phyloP scores from a whole-genome alignment of 805 yeast species.

The Yamadazyma sp. region DNA sequence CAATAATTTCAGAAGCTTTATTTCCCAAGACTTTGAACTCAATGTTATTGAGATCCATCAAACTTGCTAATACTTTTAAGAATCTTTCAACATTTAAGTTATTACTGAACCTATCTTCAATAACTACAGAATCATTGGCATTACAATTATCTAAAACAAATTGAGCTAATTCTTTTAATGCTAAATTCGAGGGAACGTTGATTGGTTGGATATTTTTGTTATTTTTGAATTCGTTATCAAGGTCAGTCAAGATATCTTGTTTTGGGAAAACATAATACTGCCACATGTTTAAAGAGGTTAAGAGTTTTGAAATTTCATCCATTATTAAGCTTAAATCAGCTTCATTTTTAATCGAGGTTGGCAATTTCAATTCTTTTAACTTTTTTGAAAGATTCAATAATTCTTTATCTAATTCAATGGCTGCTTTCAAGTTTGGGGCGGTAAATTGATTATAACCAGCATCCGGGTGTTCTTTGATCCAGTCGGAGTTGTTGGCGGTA shows the following conservation, averaged over 20 bases:
- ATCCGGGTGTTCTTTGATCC: constrained; percentile 87
- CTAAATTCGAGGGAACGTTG: constrained; percentile 42
- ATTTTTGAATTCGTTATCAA: constrained; percentile 37
- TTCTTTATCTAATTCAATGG: constrained; percentile 77
- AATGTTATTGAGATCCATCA: constrained; percentile 15
- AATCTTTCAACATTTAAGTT: constrained; percentile 49
- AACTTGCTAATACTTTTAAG: constrained; percentile 45
- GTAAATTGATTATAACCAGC: constrained; percentile 83
- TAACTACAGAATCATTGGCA: constrained; percentile 39
- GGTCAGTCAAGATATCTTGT: constrained; percentile 31
- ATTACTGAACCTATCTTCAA: constrained; percentile 53
- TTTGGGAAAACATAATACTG: constrained; percentile 79
- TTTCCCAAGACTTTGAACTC: constrained; percentile 24
- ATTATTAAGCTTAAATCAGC: constrained; percentile 59
- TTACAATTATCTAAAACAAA: constrained; percentile 45
- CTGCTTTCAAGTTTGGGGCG: constrained; percentile 84
- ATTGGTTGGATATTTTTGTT: constrained; percentile 23
- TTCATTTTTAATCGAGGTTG: constrained; percentile 48
- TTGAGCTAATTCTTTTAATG: constrained; percentile 43
- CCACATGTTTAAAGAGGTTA: constrained; percentile 74
- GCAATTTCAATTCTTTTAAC: constrained; percentile 57
- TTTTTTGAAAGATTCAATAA: constrained; percentile 62
- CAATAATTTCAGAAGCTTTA: constrained; percentile 54
- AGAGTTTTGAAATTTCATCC: constrained; percentile 65
- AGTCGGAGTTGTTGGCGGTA: constrained; percentile 84